phyloP scores from a whole-genome alignment of 2,329 filamentous ascomycete species.

The Xylaria sp. region DNA sequence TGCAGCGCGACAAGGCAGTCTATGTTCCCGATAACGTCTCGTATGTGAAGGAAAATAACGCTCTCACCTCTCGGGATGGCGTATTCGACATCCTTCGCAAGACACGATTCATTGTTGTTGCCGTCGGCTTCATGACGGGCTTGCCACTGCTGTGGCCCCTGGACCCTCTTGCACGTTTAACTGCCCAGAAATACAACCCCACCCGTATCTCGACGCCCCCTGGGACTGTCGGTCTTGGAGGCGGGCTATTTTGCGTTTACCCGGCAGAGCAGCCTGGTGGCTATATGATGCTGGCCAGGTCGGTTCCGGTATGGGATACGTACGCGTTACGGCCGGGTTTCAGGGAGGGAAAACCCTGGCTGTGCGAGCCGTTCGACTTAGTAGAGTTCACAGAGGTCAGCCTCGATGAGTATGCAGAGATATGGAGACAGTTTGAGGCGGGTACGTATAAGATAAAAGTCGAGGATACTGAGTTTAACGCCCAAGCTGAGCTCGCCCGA shows the following conservation, averaged over 20 bases:
- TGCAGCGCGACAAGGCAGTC: slow-evolving; percentile 61
- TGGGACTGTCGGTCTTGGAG: slow-evolving; percentile 43
- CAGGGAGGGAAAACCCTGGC: slow-evolving; percentile 38
- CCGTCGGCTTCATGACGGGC: slow-evolving; percentile 43
- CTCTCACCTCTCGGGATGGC: slow-evolving; percentile 34
- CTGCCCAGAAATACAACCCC: slow-evolving; percentile 39
- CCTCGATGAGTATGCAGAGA: slow-evolving; percentile 36
- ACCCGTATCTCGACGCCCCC: slow-evolving; percentile 40
- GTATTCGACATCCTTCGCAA: slow-evolving; percentile 40
- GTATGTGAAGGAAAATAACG: slow-evolving; percentile 50
- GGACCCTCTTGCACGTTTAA: slow-evolving; percentile 28
- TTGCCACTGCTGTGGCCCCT: slow-evolving; percentile 39
- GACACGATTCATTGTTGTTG: slow-evolving; percentile 37
- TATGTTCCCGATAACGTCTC: slow-evolving; percentile 65
- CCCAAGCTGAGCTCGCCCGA: slow-evolving; percentile 32
- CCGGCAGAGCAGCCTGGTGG: slow-evolving; percentile 43
- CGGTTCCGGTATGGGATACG: slow-evolving; percentile 40
- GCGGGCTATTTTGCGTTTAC: slow-evolving; percentile 42
- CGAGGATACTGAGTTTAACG: slow-evolving; percentile 33
- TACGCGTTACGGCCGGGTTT: slow-evolving; percentile 38
- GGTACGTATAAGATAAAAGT: slow-evolving; percentile 39
- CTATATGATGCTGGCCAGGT: slow-evolving; percentile 41
- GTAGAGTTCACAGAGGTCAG: slow-evolving; percentile 40
- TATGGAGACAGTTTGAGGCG: slow-evolving; percentile 34
- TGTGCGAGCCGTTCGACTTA: slow-evolving; percentile 41